These are phyloP conservation scores for Bretschneidera sinensis DNA, from an alignment of 345 rosid genomes.

Conservation along the genomic window DNA sequence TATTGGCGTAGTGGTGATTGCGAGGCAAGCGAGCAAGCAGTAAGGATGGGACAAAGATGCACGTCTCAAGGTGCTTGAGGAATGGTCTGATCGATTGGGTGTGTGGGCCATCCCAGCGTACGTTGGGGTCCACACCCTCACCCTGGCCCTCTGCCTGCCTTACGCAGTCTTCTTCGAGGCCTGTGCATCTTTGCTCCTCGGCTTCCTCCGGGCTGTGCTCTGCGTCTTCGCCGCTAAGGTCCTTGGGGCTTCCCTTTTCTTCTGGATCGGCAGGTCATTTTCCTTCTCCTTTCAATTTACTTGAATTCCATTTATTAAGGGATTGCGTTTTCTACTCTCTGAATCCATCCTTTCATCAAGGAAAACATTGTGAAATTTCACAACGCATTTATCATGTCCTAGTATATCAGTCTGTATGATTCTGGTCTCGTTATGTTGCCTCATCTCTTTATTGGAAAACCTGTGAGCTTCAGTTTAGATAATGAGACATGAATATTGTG, in stretches of 20 bases:
- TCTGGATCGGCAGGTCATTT: conserved; percentile 79
- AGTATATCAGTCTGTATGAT: no score
- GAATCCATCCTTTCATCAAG: no score
- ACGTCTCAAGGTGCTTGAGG: conserved; percentile 35
- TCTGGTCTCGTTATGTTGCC: no score
- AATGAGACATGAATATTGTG: no score
- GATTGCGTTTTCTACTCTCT: no score
- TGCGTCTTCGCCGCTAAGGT: conserved; percentile 77
- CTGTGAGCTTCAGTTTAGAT: no score
- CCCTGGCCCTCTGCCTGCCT: conserved; percentile 77
- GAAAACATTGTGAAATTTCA: no score
- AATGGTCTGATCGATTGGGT: conserved; percentile 66
- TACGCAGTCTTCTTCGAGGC: conserved; percentile 90
- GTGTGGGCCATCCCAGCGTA: conserved; percentile 88
- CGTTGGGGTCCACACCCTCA: conserved; percentile 68
- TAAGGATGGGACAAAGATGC: conserved; percentile 62
- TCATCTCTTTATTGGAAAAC: no score
- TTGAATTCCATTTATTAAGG: no score
- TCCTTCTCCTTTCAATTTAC: no score
- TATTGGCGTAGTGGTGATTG: conserved; percentile 28
- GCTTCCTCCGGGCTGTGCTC: conserved; percentile 72
- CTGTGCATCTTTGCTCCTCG: conserved; percentile 76
- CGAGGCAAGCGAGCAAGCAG: conserved; percentile 36
- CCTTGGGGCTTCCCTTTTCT: conserved; percentile 87
- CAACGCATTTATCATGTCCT: no score